phyloP scores from a whole-genome alignment of 164 flowering plant species.

The Aristolochia fimbriata region DNA sequence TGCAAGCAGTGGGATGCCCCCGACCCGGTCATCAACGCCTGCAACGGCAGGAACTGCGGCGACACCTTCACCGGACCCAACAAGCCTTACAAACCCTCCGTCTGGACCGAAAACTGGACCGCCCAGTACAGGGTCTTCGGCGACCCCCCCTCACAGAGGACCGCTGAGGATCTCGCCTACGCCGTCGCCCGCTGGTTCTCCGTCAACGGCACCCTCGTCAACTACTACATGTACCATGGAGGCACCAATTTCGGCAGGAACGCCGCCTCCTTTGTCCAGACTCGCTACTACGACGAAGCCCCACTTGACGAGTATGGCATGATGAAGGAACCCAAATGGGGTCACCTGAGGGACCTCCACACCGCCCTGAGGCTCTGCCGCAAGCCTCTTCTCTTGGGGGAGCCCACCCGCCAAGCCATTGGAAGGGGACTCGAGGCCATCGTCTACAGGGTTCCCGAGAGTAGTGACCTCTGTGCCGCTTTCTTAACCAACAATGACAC shows the following conservation, averaged over 20 bases:
- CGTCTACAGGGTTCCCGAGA: too few relatives aligned
- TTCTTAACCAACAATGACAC: slow-evolving; percentile 71
- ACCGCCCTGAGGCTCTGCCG: slow-evolving; percentile 76
- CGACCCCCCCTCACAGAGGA: slow-evolving; percentile 74
- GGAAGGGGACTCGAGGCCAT: too few relatives aligned
- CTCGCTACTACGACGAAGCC: slow-evolving; percentile 76
- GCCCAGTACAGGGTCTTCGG: slow-evolving; percentile 87
- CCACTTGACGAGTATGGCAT: slow-evolving; percentile 78
- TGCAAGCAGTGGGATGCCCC: slow-evolving; percentile 95
- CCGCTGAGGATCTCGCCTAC: slow-evolving; percentile 81
- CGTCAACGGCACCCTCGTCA: slow-evolving; percentile 59
- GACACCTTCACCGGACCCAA: slow-evolving; percentile 88
- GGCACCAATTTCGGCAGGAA: slow-evolving; percentile 76
- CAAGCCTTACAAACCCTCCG: slow-evolving; percentile 53
- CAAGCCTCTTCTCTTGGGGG: slow-evolving; percentile 62
- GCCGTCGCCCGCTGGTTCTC: slow-evolving; percentile 74
- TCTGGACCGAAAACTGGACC: slow-evolving; percentile 99
- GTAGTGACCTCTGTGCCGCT: slow-evolving; percentile 68
- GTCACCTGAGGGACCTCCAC: slow-evolving; percentile 80
- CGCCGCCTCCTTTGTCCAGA: slow-evolving; percentile 39
- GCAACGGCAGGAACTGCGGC: slow-evolving; percentile 95
- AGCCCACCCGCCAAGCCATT: slow-evolving; percentile 21
- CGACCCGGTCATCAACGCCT: slow-evolving; percentile 70
- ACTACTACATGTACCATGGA: slow-evolving; percentile 85
- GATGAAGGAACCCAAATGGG: slow-evolving; percentile 14